A percentile compares a stretch with the other conserved stretches of the same genome.
Evolutionary conservation across 129 eudicot species (phyloP).

Genomic region (Pseudognaphalium luteoalbum): DNA sequence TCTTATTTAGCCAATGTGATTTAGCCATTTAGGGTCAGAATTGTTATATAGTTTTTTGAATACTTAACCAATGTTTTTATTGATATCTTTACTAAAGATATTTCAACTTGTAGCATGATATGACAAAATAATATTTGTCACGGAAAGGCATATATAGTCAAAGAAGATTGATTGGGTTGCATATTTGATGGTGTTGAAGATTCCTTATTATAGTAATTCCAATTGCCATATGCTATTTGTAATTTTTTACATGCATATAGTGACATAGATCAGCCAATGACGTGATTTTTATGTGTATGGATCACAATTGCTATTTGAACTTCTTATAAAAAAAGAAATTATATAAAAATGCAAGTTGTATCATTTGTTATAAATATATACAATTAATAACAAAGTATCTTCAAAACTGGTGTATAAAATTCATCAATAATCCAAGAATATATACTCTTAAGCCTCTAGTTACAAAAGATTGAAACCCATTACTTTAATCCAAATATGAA

Average conservation of each 20-base stretch:
- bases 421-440: too few relatives aligned
- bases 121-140: constrained; percentile 19
- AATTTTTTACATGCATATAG: background rate
- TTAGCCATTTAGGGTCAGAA: constrained; percentile 12
- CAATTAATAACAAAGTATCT: too few relatives aligned
- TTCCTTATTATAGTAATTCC: constrained; percentile 36
- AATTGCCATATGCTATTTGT: constrained; percentile 29
- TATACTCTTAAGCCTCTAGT: background rate
- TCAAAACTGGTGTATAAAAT: too few relatives aligned
- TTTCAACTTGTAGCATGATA: constrained; percentile 22
- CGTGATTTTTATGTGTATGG: constrained; percentile 6
- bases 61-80: constrained; percentile 14
- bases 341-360: constrained; percentile 6
- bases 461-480: background rate
- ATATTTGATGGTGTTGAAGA: constrained; percentile 22
- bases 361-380: background rate
- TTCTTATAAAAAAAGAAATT: background rate
- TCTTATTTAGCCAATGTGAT: constrained; percentile 37
- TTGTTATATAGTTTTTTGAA: constrained; percentile 20
- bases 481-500: background rate
- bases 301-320: constrained; percentile 3
- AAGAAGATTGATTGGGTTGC: constrained; percentile 26
- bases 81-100: constrained; percentile 10
- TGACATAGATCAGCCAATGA: constrained; percentile 25
- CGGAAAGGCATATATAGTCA: constrained; percentile 24